phyloP scores from a whole-genome alignment of 1,139 yeast species.

The Petasospora fabianii region DNA sequence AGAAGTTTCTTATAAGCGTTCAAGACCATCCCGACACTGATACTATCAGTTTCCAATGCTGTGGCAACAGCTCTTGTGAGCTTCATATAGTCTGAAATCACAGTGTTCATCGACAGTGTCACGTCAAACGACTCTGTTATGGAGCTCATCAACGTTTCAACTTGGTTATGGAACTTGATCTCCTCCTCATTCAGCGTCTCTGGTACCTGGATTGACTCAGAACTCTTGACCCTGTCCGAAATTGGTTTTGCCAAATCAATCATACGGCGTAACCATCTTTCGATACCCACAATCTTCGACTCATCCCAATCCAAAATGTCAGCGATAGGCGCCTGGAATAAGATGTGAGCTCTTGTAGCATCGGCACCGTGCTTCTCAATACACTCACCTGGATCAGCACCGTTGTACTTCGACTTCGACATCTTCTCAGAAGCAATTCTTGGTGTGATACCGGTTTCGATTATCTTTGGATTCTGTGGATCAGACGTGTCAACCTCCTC shows the following conservation, averaged over 20 bases:
- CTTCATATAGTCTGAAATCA: conserved; percentile 88
- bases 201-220: conserved; percentile 5
- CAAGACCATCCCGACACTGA: conserved; percentile 33
- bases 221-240: conserved; percentile 7
- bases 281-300: conserved; percentile 76
- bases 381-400: conserved; percentile 83
- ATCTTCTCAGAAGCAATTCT: conserved; percentile 73
- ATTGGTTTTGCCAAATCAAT: conserved; percentile 35
- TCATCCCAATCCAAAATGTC: conserved; percentile 91
- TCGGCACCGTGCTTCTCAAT: conserved; percentile 86
- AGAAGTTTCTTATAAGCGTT: conserved; percentile 53
- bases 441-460: conserved; percentile 50
- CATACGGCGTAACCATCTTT: conserved; percentile 77
- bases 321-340: conserved; percentile 88
- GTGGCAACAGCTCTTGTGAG: conserved; percentile 53
- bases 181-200: conserved; percentile 41
- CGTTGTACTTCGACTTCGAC: conserved; percentile 94
- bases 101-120: conserved; percentile 70
- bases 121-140: conserved; percentile 58
- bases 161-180: conserved; percentile 51
- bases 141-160: conserved; percentile 45
- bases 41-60: conserved; percentile 36
- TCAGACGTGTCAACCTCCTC: conserved; percentile 54
- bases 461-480: conserved; percentile 43
- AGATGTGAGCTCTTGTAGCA: conserved; percentile 86